Evolutionary conservation across 768 basidiomycete species (phyloP).

Genomic region (Termitomyces sp.): DNA sequence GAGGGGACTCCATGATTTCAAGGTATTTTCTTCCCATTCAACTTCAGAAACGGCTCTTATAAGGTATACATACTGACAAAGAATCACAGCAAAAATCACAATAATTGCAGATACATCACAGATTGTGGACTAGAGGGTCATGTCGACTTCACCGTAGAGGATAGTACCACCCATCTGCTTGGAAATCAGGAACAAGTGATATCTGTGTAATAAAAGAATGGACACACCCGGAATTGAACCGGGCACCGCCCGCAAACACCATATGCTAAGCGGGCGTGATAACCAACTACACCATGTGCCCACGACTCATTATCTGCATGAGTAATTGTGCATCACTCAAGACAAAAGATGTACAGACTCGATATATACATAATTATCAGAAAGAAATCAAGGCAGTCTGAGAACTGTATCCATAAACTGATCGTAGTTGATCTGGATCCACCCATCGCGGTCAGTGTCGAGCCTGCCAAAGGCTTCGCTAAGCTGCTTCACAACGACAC

Average conservation of each 20-base stretch:
- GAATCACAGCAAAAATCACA: too few species aligned
- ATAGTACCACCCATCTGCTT: too few species aligned
- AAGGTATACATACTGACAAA: too few species aligned
- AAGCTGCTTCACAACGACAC: constrained; percentile 76
- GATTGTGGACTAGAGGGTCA: too few species aligned
- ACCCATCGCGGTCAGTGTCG: constrained; percentile 64
- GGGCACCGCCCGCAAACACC: constrained; percentile 19
- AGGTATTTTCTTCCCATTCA: too few species aligned
- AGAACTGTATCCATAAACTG: constrained; percentile 68
- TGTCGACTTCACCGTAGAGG: too few species aligned
- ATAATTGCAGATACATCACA: too few species aligned
- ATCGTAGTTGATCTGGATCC: constrained; percentile 71
- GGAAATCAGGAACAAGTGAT: too few species aligned
- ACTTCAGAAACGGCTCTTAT: too few species aligned
- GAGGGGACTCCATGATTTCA: too few species aligned
- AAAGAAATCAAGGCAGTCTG: constrained; percentile 38
- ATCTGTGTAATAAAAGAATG: constrained; percentile 9
- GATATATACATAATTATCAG: neutral
- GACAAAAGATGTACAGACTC: neutral
- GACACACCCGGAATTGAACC: constrained; percentile 27
- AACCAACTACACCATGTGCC: constrained; percentile 29
- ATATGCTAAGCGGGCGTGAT: constrained; percentile 26
- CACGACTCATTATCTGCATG: neutral
- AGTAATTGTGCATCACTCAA: too few species aligned
- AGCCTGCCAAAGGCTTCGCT: constrained; percentile 63